Percentiles rank a stretch among this genome's conserved stretches.
Evolutionary conservation across 2,329 filamentous ascomycete genomes (phyloP).

Genomic region (Colletotrichum sansevieriae): DNA sequence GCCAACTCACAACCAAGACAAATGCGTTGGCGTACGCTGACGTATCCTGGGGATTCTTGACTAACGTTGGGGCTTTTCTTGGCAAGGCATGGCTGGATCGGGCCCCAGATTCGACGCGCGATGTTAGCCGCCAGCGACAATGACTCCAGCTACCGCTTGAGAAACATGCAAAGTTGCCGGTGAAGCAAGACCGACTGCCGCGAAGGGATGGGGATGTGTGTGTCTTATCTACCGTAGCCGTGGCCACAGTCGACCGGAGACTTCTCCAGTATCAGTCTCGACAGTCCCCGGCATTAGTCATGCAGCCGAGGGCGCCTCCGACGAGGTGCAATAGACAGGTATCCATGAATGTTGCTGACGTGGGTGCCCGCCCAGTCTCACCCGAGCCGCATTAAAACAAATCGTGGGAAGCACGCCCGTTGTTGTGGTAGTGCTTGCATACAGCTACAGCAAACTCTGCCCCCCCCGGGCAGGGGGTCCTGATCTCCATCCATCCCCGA

Average conservation of each 20-base stretch:
- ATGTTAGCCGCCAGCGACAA: slow-evolving; percentile 15
- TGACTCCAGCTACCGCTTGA: not conserved
- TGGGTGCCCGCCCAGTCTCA: slow-evolving; percentile 4
- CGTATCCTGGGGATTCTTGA: not conserved
- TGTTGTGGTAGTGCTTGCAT: not conserved
- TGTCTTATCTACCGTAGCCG: slow-evolving; percentile 2
- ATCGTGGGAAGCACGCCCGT: slow-evolving; percentile 6
- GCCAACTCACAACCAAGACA: slow-evolving; percentile 5
- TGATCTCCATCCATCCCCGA: slow-evolving; percentile 25
- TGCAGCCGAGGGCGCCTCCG: not conserved
- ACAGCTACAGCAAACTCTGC: not conserved
- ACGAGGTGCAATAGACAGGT: not conserved
- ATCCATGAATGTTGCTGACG: slow-evolving; percentile 3
- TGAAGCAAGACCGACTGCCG: slow-evolving; percentile 14
- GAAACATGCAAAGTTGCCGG: not conserved
- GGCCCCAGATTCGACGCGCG: not conserved
- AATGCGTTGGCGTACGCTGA: slow-evolving; percentile 5
- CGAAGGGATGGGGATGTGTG: not conserved
- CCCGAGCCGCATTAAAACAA: not conserved
- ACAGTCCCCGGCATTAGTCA: too few species aligned
- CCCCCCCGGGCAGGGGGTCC: not conserved
- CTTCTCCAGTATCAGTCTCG: not conserved
- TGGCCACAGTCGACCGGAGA: slow-evolving; percentile 6
- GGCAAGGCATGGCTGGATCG: not conserved
- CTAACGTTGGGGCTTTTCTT: not conserved